Base-by-base conservation (phyloP, 257 asterid genomes). In the Solanum chilense region DNA sequence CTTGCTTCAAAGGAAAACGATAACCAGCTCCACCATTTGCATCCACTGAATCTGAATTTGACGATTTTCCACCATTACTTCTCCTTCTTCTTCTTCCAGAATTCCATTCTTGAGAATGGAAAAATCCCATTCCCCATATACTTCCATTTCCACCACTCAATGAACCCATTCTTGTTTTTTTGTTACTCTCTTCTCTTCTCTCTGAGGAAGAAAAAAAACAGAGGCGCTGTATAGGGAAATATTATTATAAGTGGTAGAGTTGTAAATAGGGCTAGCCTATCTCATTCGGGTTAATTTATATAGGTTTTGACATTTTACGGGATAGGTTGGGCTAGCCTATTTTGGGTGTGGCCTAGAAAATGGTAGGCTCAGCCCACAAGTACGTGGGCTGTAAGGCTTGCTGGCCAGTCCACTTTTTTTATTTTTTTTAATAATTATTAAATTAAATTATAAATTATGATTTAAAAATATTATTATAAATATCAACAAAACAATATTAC, bases 1-100 rank as follows among this genome's bases (percentile, higher is more conserved):
- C 97, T 90, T 95, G 98, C 91, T 94, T 93, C 82, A 92, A 58
- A 33, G 97, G 98, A 44, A 95, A 88, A 23, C 81, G 85, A 86
- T 29, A 87, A 81, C 86, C 90, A 62, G 56, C 33, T 71, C 90
- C 91, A 66, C 86, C 84, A 85, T 83, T 88, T 47, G 86, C 83
- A 16, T 89, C 86, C 56, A 80, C 87, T n/a, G 92, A 89, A 77
- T 85, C 77, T 12, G 75, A 88, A 76, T 41, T 62, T 29, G 27
- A 71, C 31, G 89, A 44, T 27, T 70, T 86, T 60, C 25, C 71
- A 41, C 20, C 88, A 80, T 31, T 44, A 27, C n/a, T 33, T 83
- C 88, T 83, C 70, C 83, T 86, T 13, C 86, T 80, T 3, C 89
- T 86, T 29, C 86, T 60, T 33, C 58, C 78, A 52, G 5, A 35